A percentile compares a stretch with the other conserved stretches of the same genome.
These are phyloP conservation scores for Solanum gandarillasii DNA, from an alignment of 257 asterid genomes.

Conservation along the genomic window DNA sequence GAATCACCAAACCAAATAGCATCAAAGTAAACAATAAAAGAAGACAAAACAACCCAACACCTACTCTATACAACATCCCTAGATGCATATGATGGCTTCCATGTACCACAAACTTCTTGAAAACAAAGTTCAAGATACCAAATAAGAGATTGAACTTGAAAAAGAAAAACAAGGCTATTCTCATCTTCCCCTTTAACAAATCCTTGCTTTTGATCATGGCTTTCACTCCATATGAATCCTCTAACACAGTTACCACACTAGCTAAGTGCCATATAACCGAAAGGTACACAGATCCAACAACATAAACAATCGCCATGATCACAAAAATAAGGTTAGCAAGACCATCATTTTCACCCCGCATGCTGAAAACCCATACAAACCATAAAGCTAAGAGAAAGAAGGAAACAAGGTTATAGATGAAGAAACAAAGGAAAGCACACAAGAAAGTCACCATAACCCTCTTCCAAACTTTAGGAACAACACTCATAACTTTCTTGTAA, in stretches of 20 bases:
- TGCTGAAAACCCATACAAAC: not conserved
- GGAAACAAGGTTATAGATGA: constrained; percentile 22
- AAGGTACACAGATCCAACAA: constrained; percentile 31
- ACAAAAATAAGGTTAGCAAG: not conserved
- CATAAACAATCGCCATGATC: constrained; percentile 14
- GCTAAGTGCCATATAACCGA: constrained; percentile 51
- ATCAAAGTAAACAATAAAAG: constrained; percentile 20
- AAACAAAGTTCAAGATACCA: constrained; percentile 3
- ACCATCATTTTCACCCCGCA: not conserved
- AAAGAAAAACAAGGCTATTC: constrained; percentile 17
- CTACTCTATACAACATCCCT: constrained; percentile 3
- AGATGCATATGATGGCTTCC: not conserved
- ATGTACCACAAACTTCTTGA: constrained; percentile 14
- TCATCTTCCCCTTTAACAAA: constrained; percentile 46
- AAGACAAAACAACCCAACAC: constrained; percentile 28
- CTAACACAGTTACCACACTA: constrained; percentile 53
- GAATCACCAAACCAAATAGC: constrained; percentile 40
- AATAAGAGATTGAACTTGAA: constrained; percentile 19
- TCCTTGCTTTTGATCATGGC: constrained; percentile 44
- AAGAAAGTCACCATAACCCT: constrained; percentile 42
- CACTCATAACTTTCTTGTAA: constrained; percentile 38
- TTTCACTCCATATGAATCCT: constrained; percentile 38
- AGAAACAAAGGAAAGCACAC: constrained; percentile 22
- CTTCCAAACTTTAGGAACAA: constrained; percentile 62
- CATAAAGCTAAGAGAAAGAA: not conserved